These are phyloP conservation scores for Albizia julibrissin DNA, from an alignment of 306 rosid species.

Conservation along the genomic window DNA sequence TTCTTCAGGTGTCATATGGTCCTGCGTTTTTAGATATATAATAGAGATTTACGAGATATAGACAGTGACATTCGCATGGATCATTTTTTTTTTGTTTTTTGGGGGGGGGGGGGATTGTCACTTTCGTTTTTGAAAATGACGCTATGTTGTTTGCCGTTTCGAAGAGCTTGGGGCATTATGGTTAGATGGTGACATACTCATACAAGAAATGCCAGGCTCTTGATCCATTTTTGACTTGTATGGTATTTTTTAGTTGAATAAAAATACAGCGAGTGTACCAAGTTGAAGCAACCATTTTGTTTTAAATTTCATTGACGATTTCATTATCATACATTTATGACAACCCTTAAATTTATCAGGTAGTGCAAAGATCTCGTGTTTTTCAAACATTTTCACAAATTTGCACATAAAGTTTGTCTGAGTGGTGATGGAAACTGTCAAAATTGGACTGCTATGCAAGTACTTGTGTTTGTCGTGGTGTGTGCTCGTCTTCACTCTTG, in stretches of 20 bases:
- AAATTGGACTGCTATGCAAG: neutral
- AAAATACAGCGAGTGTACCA: neutral
- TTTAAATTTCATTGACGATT: neutral
- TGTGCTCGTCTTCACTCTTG: neutral
- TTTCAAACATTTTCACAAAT: neutral
- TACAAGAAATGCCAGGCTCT: neutral
- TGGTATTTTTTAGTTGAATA: neutral
- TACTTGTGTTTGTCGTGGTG: neutral
- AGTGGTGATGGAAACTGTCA: slow-evolving; percentile 2
- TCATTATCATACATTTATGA: neutral
- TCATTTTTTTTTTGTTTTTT: too few relatives aligned
- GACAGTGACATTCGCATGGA: neutral
- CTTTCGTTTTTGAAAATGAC: neutral
- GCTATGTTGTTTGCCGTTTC: neutral
- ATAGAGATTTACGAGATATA: neutral
- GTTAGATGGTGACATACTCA: neutral
- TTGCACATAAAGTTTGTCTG: neutral
- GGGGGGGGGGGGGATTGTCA: neutral
- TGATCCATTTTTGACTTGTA: neutral
- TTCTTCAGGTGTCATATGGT: neutral
- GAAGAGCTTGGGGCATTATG: neutral
- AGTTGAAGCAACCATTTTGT: neutral
- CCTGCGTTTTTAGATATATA: neutral
- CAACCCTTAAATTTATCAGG: neutral
- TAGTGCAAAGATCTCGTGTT: neutral